Conservation (phyloP, 495 filamentous ascomycete species). For the Xylaria curta region DNA sequence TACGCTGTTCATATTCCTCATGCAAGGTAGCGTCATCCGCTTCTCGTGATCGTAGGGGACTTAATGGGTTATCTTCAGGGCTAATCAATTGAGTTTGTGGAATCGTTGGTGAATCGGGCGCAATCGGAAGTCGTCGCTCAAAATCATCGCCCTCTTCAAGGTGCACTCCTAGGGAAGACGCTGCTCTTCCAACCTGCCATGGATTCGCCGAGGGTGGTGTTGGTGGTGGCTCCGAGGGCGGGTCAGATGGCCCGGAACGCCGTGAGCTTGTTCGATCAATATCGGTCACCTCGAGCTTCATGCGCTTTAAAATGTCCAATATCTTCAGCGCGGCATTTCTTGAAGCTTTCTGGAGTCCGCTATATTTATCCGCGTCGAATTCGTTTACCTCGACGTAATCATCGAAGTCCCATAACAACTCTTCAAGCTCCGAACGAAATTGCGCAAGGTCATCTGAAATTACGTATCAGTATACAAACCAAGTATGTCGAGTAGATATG, state of each 20-base stretch:
- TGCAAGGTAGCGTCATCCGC: slow-evolving; percentile 29
- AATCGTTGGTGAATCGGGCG: slow-evolving; percentile 40
- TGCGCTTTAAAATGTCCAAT: slow-evolving; percentile 46
- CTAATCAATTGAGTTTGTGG: slow-evolving; percentile 38
- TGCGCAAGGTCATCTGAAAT: slow-evolving; percentile 48
- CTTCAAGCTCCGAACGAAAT: slow-evolving; percentile 46
- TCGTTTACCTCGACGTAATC: slow-evolving; percentile 48
- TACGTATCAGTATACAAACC: slow-evolving; percentile 16
- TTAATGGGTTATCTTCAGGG: slow-evolving; percentile 25
- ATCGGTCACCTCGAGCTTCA: slow-evolving; percentile 47
- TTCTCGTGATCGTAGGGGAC: slow-evolving; percentile 28
- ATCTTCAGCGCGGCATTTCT: slow-evolving; percentile 46
- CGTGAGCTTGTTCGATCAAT: slow-evolving; percentile 35
- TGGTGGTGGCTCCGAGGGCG: slow-evolving; percentile 38
- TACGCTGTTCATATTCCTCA: slow-evolving; percentile 36
- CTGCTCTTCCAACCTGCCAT: slow-evolving; percentile 36
- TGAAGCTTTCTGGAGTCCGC: slow-evolving; percentile 45
- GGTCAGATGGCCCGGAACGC: slow-evolving; percentile 36
- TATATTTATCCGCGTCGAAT: slow-evolving; percentile 47
- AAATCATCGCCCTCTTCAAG: slow-evolving; percentile 35
- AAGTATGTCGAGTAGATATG: background rate
- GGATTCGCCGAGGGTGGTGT: slow-evolving; percentile 30
- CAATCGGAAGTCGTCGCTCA: slow-evolving; percentile 34
- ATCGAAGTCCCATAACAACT: slow-evolving; percentile 52
- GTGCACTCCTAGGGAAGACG: slow-evolving; percentile 34